Conservation (phyloP, 352 stramenopile species). For the Phytophthora rubi region DNA sequence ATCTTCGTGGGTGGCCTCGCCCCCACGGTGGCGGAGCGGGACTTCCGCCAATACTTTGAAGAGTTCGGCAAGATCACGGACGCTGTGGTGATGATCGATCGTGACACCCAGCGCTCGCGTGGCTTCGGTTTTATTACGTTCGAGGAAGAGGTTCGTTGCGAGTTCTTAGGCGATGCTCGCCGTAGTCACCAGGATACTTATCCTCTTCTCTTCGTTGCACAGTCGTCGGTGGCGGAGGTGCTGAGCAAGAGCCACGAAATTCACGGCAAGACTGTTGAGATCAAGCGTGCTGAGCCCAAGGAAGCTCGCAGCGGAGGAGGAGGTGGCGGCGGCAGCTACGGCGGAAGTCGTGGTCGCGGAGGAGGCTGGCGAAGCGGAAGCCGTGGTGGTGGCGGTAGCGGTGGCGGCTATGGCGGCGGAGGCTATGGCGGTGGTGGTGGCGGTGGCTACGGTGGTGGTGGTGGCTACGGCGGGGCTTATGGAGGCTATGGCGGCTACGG, state of each 20-base stretch:
- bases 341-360: constrained; percentile 38
- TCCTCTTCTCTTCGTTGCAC: constrained; percentile 8
- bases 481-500: constrained; percentile 45
- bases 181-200: not conserved
- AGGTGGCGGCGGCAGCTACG: constrained; percentile 32
- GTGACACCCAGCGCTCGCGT: constrained; percentile 89
- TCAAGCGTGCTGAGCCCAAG: constrained; percentile 89
- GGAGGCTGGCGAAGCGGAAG: constrained; percentile 35
- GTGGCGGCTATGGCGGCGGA: constrained; percentile 35
- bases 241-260: constrained; percentile 91
- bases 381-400: constrained; percentile 37
- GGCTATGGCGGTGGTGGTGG: constrained; percentile 40
- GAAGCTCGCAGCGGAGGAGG: constrained; percentile 55
- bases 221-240: constrained; percentile 88
- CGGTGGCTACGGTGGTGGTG: constrained; percentile 38
- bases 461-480: constrained; percentile 41
- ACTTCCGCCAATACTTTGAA: constrained; percentile 93
- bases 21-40: constrained; percentile 85
- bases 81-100: constrained; percentile 94
- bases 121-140: constrained; percentile 95
- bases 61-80: constrained; percentile 91
- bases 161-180: not conserved
- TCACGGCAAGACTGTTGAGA: constrained; percentile 91
- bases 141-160: constrained; percentile 72
- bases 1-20: constrained; percentile 93